Evolutionary conservation across 495 filamentous ascomycete genomes (phyloP).

Genomic region (Lophium mytilinum): DNA sequence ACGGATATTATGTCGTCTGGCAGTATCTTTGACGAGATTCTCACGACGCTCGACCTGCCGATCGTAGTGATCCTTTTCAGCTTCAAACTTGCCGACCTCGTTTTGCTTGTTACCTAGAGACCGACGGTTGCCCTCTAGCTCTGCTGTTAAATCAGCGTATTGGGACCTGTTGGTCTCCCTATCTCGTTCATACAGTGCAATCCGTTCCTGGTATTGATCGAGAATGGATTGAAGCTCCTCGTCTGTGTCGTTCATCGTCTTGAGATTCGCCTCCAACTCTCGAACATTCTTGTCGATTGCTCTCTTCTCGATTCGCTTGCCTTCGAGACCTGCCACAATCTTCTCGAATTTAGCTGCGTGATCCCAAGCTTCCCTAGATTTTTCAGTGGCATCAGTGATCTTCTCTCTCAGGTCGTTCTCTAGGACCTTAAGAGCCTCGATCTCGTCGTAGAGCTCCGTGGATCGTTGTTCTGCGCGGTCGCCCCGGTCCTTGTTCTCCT

Average conservation of each 20-base stretch:
- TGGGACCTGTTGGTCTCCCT: conserved; percentile 50
- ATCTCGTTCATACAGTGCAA: conserved; percentile 55
- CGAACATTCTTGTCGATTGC: conserved; percentile 57
- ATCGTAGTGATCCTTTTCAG: conserved; percentile 80
- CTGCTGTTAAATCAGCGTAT: conserved; percentile 55
- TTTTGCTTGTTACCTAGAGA: conserved; percentile 62
- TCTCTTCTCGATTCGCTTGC: conserved; percentile 63
- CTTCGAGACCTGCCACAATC: conserved; percentile 62
- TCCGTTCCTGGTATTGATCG: conserved; percentile 71
- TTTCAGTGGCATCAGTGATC: conserved; percentile 46
- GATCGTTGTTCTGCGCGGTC: conserved; percentile 60
- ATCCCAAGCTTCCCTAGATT: conserved; percentile 51
- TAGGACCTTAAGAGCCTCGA: conserved; percentile 57
- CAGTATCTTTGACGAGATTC: conserved; percentile 66
- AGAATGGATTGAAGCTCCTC: conserved; percentile 66
- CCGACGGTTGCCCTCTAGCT: conserved; percentile 50
- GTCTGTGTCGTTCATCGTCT: conserved; percentile 70
- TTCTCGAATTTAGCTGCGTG: conserved; percentile 53
- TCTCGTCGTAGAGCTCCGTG: conserved; percentile 58
- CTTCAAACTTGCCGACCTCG: conserved; percentile 76
- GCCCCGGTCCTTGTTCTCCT: conserved; percentile 78
- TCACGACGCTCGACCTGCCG: conserved; percentile 62
- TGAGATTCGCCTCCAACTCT: conserved; percentile 59
- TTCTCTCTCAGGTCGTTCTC: conserved; percentile 48
- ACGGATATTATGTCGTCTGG: conserved; percentile 69